Evolutionary conservation across 2,329 filamentous ascomycete species (phyloP).

Genomic region (Zymoseptoria ardabiliae): DNA sequence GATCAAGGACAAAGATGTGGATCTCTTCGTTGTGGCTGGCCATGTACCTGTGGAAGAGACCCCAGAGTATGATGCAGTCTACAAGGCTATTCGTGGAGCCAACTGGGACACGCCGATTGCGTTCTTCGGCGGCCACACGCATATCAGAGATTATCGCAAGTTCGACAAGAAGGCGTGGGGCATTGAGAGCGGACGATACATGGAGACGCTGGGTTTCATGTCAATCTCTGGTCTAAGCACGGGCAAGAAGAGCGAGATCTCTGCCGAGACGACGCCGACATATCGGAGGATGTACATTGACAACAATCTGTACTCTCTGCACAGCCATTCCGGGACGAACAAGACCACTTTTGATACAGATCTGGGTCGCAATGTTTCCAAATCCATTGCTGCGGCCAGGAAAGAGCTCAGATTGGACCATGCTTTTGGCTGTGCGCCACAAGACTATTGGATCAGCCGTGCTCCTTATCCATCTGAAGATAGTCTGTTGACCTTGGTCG

Average conservation of each 20-base stretch:
- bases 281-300: constrained; percentile 85
- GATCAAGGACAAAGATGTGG: constrained; percentile 68
- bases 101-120: constrained; percentile 80
- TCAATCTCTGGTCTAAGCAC: constrained; percentile 63
- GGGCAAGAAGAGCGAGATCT: constrained; percentile 25
- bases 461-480: constrained; percentile 63
- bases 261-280: constrained; percentile 38
- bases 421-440: constrained; percentile 74
- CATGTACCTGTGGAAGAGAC: constrained; percentile 74
- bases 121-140: constrained; percentile 85
- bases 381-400: constrained; percentile 62
- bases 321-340: constrained; percentile 71
- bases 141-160: constrained; percentile 74
- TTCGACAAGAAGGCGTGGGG: constrained; percentile 75
- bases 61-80: constrained; percentile 69
- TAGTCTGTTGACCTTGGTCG: constrained; percentile 78
- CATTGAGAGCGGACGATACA: constrained; percentile 80
- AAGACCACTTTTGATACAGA: constrained; percentile 66
- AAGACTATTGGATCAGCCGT: constrained; percentile 73
- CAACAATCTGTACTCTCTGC: constrained; percentile 79
- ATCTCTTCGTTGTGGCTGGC: constrained; percentile 79
- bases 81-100: constrained; percentile 65
- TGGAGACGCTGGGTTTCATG: constrained; percentile 93
- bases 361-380: constrained; percentile 63
- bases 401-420: constrained; percentile 64